Conservation (phyloP, 805 yeast species). For the Yarrowia divulgata region DNA sequence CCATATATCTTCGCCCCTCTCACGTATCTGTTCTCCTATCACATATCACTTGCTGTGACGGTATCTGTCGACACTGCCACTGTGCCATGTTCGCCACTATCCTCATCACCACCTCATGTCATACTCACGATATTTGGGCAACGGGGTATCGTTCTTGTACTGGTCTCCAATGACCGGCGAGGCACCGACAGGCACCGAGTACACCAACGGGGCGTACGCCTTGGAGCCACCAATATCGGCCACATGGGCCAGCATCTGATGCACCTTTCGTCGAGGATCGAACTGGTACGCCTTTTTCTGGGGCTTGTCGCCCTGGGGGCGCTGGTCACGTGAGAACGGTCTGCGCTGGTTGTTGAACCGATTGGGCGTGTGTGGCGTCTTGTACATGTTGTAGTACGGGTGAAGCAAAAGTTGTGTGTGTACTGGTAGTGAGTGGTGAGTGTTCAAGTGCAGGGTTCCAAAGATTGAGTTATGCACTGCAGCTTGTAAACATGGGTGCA, state of each 20-base stretch:
- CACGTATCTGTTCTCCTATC: no score
- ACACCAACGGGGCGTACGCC: slow-evolving; percentile 48
- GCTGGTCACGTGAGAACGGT: slow-evolving; percentile 22
- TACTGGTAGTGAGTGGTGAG: not conserved
- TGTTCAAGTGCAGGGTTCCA: not conserved
- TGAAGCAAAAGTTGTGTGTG: not conserved
- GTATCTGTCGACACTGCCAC: not conserved
- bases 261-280: slow-evolving; percentile 39
- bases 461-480: slow-evolving; percentile 10
- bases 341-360: slow-evolving; percentile 29
- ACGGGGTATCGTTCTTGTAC: slow-evolving; percentile 46
- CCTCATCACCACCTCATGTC: not conserved
- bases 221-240: slow-evolving; percentile 44
- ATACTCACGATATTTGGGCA: slow-evolving; percentile 44
- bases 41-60: not conserved
- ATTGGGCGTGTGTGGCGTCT: slow-evolving; percentile 31
- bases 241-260: slow-evolving; percentile 41
- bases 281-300: slow-evolving; percentile 36
- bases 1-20: no score
- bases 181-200: slow-evolving; percentile 43
- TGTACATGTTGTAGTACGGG: slow-evolving; percentile 11
- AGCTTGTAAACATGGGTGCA: not conserved
- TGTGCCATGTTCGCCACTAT: no score
- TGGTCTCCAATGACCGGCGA: slow-evolving; percentile 44
- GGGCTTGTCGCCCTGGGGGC: slow-evolving; percentile 12